A percentile compares a stretch with the other conserved stretches of the same genome.
phyloP scores from a whole-genome alignment of 2,329 filamentous ascomycete species.

The Pochonia chlamydosporia region DNA sequence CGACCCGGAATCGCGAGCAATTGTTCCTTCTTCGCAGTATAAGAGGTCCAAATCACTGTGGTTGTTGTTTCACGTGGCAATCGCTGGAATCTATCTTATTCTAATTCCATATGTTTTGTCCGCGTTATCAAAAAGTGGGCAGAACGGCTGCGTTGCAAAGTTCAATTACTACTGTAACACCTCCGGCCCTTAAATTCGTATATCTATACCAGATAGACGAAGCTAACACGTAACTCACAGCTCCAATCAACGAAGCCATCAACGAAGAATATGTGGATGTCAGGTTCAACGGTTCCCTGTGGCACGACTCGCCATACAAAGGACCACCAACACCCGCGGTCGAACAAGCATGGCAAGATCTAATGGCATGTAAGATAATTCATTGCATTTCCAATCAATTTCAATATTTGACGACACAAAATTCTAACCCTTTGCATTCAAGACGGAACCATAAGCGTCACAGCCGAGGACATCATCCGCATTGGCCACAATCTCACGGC shows the following conservation, averaged over 20 bases:
- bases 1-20: neutral
- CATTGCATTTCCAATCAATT: no score
- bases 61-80: neutral
- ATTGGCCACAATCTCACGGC: slow-evolving; percentile 6
- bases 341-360: slow-evolving; percentile 3
- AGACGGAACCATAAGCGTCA: slow-evolving; percentile 3
- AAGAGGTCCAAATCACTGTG: neutral
- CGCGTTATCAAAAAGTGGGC: neutral
- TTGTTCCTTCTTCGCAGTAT: neutral
- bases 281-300: slow-evolving; percentile 4
- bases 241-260: slow-evolving; percentile 1
- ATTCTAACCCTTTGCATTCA: neutral
- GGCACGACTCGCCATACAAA: slow-evolving; percentile 6
- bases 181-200: neutral
- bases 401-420: no score
- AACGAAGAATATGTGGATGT: neutral
- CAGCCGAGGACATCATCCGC: slow-evolving; percentile 3
- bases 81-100: neutral
- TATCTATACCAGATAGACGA: neutral
- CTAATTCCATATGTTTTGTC: neutral
- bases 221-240: neutral
- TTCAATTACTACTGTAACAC: neutral
- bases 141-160: neutral
- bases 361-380: neutral
- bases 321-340: slow-evolving; percentile 3